Evolutionary conservation across 805 yeast species (phyloP), one percentile per base, ranked within the genome.

Genomic region (Candida pini): DNA sequence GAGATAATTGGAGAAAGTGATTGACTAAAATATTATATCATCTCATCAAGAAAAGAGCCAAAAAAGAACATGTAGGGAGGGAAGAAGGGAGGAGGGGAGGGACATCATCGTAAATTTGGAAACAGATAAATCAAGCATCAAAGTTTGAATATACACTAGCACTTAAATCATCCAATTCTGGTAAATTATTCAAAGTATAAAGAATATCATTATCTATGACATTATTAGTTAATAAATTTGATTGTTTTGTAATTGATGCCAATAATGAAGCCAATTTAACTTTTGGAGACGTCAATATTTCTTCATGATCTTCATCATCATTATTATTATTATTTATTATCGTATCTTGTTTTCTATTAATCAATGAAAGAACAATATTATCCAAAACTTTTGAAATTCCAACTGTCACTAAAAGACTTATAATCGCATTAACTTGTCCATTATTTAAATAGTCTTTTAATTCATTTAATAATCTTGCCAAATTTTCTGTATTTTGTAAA

Each of bases 81-180:
- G n/a, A n/a, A n/a, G n/a, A n/a, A n/a, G n/a, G n/a, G n/a, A n/a
- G n/a, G n/a, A n/a, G n/a, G n/a, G n/a, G n/a, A n/a, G n/a, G n/a
- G n/a, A n/a, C n/a, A n/a, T n/a, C n/a, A n/a, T n/a, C n/a, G n/a
- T n/a, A n/a, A n/a, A n/a, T n/a, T n/a, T n/a, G n/a, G n/a, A n/a
- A n/a, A n/a, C n/a, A n/a, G n/a, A n/a, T n/a, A 5, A 12, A 20
- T 34, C 30, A 51, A 15, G 51, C 45, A 36, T 54, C 59, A 31
- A 83, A 85, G 51, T 87, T 87, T 14, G 95, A 81, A 57, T 89
- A 89, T 7, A 89, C 89, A 45, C 87, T 71, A 4, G 97, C 97
- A 60, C 95, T 81, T 46, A 89, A 70, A 40, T 87, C 96, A 45
- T 85, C 94, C 38, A 89, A 68, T 43, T 79, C 87, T 13, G 74